Evolutionary conservation across 345 rosid species (phyloP), one percentile per base, ranked within the genome.

Genomic region (Odontarrhena argentea): DNA sequence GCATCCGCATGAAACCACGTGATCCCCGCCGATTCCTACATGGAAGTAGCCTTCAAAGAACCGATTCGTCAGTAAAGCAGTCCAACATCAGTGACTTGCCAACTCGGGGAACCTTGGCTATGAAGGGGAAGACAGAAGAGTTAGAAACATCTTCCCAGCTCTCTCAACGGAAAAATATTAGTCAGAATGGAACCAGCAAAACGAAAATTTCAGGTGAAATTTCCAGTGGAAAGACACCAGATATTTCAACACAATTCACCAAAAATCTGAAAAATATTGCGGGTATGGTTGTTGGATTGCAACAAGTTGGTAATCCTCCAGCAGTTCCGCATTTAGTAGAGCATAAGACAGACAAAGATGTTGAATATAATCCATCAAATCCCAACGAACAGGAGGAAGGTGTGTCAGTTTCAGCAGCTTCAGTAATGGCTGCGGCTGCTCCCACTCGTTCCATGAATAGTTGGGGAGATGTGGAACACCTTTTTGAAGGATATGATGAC

Each of bases 1-100:
- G 83, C 78, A 80, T 87, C 55, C 85, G 93, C 55, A 91, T 94
- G 99, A 94, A 94, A 78, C 88, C 96, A 51, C 93, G 99, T 59
- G 99, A 94, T 67, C 99, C 99, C 71, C 95, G 99, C 14, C 97
- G 99, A 49, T 59, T 83, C 40, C 87, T 75, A 50, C 97, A 87
- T 68, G 85, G 81, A 36, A 79, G 76, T 68, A 13, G 75, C 36
- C 80, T 84, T 75, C 92, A 82, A 69, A 86, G 79, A 76, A 61
- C 74, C 38, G 84, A 80, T 50, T 79, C 78, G 76, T 30, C 48
- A 45, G 78, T 72, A 56, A 96, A 86, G 42, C 86, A 81, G 75
- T 49, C 76, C 14, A 85, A 85, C 75, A 56, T 79, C 14, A 81
- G 74, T 70, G 80, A 77, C 34, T 24, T 65, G 52, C 63, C 73